Conservation (phyloP, 2,329 filamentous ascomycete species). For the Berkeleyomyces rouxiae region DNA sequence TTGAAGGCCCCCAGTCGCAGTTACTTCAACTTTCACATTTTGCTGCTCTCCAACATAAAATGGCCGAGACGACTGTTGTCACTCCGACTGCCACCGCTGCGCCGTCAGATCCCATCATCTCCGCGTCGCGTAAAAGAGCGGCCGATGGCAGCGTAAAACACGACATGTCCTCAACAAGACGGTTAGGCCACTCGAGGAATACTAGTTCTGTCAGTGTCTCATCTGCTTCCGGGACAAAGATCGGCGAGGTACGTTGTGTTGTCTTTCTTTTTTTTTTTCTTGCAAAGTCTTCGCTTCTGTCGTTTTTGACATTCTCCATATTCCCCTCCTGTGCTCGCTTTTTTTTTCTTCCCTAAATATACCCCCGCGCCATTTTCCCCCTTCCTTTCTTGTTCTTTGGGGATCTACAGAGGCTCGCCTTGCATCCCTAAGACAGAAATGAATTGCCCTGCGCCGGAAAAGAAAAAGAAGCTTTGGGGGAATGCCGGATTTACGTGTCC, state of each 20-base stretch:
- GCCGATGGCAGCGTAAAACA: conserved; percentile 51
- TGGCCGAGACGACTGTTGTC: conserved; percentile 19
- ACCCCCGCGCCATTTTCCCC: not conserved
- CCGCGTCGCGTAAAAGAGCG: conserved; percentile 41
- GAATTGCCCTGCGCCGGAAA: not conserved
- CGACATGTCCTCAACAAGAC: conserved; percentile 15
- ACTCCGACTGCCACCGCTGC: conserved; percentile 1
- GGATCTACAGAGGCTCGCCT: not conserved
- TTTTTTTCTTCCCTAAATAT: not conserved
- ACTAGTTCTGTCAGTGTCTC: conserved; percentile 44
- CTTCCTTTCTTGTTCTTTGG: not conserved
- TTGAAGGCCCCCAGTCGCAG: conserved; percentile 27
- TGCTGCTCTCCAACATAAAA: conserved; percentile 31
- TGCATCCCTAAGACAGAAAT: not conserved
- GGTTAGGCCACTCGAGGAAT: conserved; percentile 46
- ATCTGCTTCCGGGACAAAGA: conserved; percentile 44
- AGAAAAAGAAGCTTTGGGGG: not conserved
- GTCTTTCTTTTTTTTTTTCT: not conserved
- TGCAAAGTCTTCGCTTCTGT: not conserved
- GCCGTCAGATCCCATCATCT: conserved; percentile 19
- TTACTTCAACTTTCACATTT: conserved; percentile 35
- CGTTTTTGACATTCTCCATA: not conserved
- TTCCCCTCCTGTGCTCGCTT: not conserved
- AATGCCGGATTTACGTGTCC: not conserved
- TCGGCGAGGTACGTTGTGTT: conserved; percentile 36